Conservation (phyloP, 306 rosid genomes). For the Adenanthera pavonina region DNA sequence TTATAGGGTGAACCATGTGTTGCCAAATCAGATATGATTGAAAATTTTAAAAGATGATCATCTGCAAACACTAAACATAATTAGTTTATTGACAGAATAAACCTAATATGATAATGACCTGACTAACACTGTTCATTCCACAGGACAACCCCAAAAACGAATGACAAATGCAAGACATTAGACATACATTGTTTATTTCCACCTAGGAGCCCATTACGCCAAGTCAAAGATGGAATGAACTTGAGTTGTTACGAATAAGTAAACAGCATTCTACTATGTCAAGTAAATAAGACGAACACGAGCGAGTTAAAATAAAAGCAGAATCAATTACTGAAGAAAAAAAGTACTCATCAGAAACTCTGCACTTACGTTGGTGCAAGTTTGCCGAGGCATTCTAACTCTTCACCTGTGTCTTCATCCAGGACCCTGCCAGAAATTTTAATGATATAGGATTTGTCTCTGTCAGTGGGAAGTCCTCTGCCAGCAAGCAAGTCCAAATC, state of each 20-base stretch:
- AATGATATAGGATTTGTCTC: constrained; percentile 77
- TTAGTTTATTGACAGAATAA: neutral
- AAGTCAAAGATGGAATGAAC: constrained; percentile 8
- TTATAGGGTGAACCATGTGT: neutral
- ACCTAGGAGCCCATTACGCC: constrained; percentile 5
- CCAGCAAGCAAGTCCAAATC: constrained; percentile 86
- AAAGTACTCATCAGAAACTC: constrained; percentile 2
- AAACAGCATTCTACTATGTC: constrained; percentile 25
- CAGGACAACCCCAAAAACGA: too few species aligned
- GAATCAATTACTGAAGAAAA: neutral
- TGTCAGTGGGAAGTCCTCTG: constrained; percentile 83
- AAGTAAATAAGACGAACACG: constrained; percentile 21
- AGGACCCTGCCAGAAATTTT: constrained; percentile 94
- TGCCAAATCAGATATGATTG: neutral
- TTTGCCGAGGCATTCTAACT: constrained; percentile 92
- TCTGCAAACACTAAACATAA: too few species aligned
- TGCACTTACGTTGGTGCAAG: constrained; percentile 95
- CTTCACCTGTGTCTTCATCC: constrained; percentile 92
- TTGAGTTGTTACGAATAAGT: constrained; percentile 5
- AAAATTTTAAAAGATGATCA: neutral
- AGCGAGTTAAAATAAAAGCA: constrained; percentile 1
- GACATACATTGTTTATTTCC: too few species aligned
- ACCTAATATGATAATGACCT: neutral
- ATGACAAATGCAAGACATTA: neutral
- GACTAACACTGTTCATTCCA: too few species aligned